Conservation (phyloP, 495 filamentous ascomycete species). For the Xylaria castorea region DNA sequence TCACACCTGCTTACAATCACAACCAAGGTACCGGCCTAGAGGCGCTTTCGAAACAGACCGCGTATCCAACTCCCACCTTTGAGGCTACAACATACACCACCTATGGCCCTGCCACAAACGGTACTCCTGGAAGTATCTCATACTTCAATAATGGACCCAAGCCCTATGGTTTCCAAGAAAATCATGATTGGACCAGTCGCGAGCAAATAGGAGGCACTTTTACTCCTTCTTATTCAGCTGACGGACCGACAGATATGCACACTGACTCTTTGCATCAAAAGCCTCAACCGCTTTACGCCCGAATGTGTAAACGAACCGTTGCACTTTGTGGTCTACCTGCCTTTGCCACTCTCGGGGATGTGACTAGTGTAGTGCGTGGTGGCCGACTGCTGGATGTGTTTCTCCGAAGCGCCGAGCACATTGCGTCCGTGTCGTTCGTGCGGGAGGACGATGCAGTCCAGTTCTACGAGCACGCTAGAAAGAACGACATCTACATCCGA, state of each 20-base stretch:
- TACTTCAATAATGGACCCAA: constrained; percentile 19
- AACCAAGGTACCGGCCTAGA: constrained; percentile 41
- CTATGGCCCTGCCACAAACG: background rate
- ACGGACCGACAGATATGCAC: constrained; percentile 16
- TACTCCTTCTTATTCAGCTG: constrained; percentile 31
- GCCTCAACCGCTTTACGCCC: constrained; percentile 38
- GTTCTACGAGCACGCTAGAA: constrained; percentile 70
- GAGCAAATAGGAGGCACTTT: constrained; percentile 32
- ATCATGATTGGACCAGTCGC: constrained; percentile 36
- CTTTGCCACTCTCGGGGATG: constrained; percentile 68
- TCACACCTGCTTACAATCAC: constrained; percentile 25
- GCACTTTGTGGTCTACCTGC: constrained; percentile 68
- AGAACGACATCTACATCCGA: constrained; percentile 72
- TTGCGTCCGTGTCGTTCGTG: constrained; percentile 74
- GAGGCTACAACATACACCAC: constrained; percentile 10
- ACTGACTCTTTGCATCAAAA: constrained; percentile 22
- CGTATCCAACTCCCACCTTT: constrained; percentile 13
- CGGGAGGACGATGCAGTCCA: constrained; percentile 65
- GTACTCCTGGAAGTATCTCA: background rate
- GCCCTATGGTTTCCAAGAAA: constrained; percentile 26
- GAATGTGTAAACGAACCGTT: constrained; percentile 66
- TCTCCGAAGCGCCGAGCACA: constrained; percentile 65
- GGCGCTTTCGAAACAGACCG: constrained; percentile 30
- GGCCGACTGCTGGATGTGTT: constrained; percentile 75
- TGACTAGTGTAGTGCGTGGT: constrained; percentile 70